These are phyloP conservation scores for Zasmidium cellare DNA, from an alignment of 2,329 filamentous ascomycete genomes.

Conservation along the genomic window DNA sequence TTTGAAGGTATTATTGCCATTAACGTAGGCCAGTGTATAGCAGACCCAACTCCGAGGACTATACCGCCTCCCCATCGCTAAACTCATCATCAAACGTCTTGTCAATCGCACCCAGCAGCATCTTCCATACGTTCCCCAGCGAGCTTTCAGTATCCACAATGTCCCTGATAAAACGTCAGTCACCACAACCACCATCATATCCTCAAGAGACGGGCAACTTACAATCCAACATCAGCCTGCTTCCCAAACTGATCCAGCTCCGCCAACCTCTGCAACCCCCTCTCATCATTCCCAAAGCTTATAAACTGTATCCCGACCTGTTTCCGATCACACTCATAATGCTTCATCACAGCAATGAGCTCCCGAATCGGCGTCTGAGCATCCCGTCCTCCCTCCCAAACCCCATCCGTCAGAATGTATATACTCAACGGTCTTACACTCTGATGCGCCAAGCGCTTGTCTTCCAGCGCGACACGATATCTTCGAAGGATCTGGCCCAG, in stretches of 20 bases:
- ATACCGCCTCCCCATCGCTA: background rate
- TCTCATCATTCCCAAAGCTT: slow-evolving; percentile 23
- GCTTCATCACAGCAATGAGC: slow-evolving; percentile 1
- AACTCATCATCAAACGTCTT: slow-evolving; percentile 12
- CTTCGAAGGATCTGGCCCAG: background rate
- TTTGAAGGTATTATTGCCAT: too few relatives aligned
- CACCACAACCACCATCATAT: background rate
- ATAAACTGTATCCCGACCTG: slow-evolving; percentile 31
- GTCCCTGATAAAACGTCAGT: slow-evolving; percentile 16
- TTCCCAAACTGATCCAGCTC: slow-evolving; percentile 12
- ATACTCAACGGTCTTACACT: background rate
- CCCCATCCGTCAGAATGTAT: slow-evolving; percentile 15
- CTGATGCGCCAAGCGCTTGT: background rate
- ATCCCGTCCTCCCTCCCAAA: background rate
- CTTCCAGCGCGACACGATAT: background rate
- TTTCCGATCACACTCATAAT: background rate
- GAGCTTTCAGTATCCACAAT: slow-evolving; percentile 26
- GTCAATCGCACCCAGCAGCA: slow-evolving; percentile 28
- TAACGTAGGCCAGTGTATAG: too few relatives aligned
- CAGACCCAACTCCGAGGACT: too few relatives aligned
- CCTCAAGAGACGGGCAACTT: background rate
- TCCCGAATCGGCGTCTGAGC: background rate
- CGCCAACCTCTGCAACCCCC: slow-evolving; percentile 13
- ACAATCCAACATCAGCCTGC: background rate
- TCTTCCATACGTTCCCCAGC: slow-evolving; percentile 31